These are phyloP conservation scores for Chlamydomonas sp. DNA, from an alignment of 139 green algal genomes.

Conservation along the genomic window DNA sequence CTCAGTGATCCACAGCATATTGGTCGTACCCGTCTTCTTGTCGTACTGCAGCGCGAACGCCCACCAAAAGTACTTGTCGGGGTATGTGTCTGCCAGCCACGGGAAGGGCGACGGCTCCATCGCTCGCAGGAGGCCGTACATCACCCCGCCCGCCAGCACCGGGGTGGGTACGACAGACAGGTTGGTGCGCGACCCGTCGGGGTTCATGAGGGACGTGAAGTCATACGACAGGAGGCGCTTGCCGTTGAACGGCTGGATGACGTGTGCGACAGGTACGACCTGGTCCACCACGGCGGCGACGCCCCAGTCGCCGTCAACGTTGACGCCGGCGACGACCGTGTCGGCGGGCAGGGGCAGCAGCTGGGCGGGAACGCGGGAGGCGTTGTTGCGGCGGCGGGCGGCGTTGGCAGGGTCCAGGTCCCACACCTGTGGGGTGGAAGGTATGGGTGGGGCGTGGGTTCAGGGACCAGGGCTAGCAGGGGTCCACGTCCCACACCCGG, in stretches of 20 bases:
- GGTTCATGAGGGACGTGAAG: neutral
- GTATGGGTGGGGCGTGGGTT: too few relatives aligned
- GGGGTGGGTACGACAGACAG: constrained; percentile 12
- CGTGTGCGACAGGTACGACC: neutral
- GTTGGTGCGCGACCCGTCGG: neutral
- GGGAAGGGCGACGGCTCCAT: neutral
- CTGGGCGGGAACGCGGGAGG: too few relatives aligned
- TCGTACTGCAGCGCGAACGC: constrained; percentile 9
- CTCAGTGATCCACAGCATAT: neutral
- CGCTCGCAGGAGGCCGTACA: constrained; percentile 7
- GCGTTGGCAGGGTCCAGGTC: neutral
- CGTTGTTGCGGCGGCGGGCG: too few relatives aligned
- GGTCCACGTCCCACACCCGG: too few relatives aligned
- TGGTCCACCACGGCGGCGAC: neutral
- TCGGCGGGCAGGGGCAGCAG: neutral
- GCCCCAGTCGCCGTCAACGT: neutral
- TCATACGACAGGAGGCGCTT: neutral
- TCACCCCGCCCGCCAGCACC: neutral
- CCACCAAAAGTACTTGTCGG: constrained; percentile 24
- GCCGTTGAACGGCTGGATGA: neutral
- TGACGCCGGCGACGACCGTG: neutral
- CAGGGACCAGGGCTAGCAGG: too few relatives aligned
- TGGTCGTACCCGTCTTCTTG: neutral
- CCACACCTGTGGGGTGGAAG: neutral
- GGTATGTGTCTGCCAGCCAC: neutral